These are phyloP conservation scores for Pseudocercospora pini-densiflorae DNA, from an alignment of 2,329 filamentous ascomycete genomes.

Conservation along the genomic window DNA sequence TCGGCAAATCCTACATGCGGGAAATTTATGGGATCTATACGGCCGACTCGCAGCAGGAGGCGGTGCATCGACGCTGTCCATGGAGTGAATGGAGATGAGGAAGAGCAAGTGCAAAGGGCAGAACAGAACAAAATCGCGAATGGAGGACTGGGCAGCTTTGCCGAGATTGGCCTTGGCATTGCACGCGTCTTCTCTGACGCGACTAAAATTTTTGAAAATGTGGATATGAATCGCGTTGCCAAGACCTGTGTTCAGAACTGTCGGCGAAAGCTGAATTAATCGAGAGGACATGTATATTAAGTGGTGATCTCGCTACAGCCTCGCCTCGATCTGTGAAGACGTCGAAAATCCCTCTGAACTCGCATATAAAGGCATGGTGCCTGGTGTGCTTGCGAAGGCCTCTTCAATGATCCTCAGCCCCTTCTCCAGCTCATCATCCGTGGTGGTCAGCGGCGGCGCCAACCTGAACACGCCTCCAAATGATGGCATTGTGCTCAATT, in stretches of 20 bases:
- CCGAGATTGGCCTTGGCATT: background rate
- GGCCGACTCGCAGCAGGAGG: conserved; percentile 32
- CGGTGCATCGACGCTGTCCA: background rate
- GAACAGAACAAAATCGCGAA: background rate
- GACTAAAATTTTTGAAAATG: too few species aligned
- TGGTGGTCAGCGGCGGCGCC: conserved; percentile 37
- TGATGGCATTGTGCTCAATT: conserved; percentile 35
- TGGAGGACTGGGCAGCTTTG: background rate
- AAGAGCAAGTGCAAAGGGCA: background rate
- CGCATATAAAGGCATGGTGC: conserved; percentile 39
- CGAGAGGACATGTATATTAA: background rate
- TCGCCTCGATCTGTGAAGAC: conserved; percentile 7
- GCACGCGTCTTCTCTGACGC: background rate
- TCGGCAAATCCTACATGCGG: conserved; percentile 48
- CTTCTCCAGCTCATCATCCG: conserved; percentile 43
- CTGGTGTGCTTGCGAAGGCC: conserved; percentile 58
- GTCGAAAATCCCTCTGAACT: background rate
- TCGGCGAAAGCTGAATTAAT: too few species aligned
- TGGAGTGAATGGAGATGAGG: background rate
- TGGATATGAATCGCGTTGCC: too few species aligned
- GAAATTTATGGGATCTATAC: conserved; percentile 49
- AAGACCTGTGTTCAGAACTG: too few species aligned
- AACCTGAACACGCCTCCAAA: conserved; percentile 38
- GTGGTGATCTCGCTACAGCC: background rate
- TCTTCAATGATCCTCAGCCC: conserved; percentile 62